Base-by-base conservation (phyloP, 164 flowering plant genomes). In the Amborella trichopoda region DNA sequence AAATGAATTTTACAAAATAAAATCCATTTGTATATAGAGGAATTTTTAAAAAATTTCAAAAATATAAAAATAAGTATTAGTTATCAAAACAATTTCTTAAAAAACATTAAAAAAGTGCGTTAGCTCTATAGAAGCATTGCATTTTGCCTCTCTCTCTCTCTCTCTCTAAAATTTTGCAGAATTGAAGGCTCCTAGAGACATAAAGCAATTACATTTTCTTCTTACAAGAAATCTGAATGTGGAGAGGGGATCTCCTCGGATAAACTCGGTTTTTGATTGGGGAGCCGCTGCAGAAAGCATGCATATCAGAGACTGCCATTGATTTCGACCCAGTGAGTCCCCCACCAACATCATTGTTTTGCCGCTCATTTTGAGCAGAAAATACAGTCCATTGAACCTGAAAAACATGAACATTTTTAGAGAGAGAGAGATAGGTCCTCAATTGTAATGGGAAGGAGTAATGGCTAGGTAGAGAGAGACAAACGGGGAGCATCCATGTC, bases 271-370 rank as follows among this genome's bases (percentile, higher is more conserved):
- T 18, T 59, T 63, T 2, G 90, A 58, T 9, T 27, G 26, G 1
- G 87, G 81, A 2, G 58, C 68, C 0, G 74, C 61, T 0, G 78
- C 48, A 0, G 60, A 60, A 21, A 84, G 69, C 94, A 93, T 62
- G 53, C 99, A 93, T 49, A 88, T 61, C 67, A 87, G 53, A 0
- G 96, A 93, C 70, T 93, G 68, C 99, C 99, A 93, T 68, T 93
- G 96, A 55, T 93, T 84, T 48, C 74, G 60, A 2, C 95, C 94
- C 2, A 93, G 53, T 0, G 96, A 87, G 44, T 93, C 96, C 3
- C 99, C 96, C 3, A 84, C 96, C 54, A 91, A 81, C 96, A 91
- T 81, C 47, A 91, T 64, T 0, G 66, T 71, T 50, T 74, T 87
- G 36, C 85, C 93, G 48, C 62, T 72, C 96, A 87, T 83, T 28